A percentile compares a stretch with the other conserved stretches of the same genome.
Evolutionary conservation across 2,329 filamentous ascomycete genomes (phyloP).

Genomic region (Microdochium bolleyi): DNA sequence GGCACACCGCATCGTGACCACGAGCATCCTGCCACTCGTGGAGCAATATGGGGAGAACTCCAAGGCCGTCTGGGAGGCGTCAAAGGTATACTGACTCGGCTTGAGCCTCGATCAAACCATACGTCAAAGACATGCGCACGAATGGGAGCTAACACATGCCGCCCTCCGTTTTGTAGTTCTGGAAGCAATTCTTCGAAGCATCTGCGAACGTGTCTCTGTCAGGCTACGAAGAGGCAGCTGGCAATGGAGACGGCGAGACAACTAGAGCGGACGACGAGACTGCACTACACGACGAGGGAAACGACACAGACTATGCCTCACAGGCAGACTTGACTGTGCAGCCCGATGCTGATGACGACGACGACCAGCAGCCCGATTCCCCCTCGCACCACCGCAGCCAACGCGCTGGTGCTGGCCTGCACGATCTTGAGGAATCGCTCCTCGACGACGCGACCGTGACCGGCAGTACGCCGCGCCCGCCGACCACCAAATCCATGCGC

Average conservation of each 20-base stretch:
- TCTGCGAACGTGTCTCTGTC: slow-evolving; percentile 95
- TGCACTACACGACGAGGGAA: slow-evolving; percentile 49
- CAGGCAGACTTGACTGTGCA: slow-evolving; percentile 34
- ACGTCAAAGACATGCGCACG: slow-evolving; percentile 4
- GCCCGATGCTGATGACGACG: slow-evolving; percentile 19
- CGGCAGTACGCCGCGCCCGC: slow-evolving; percentile 60
- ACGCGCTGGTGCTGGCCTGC: slow-evolving; percentile 11
- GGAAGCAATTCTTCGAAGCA: slow-evolving; percentile 99
- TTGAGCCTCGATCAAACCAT: too few relatives aligned
- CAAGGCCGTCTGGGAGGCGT: slow-evolving; percentile 90
- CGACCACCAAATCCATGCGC: slow-evolving; percentile 38
- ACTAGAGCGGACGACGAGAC: slow-evolving; percentile 41
- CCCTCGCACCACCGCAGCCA: slow-evolving; percentile 20
- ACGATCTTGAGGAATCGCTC: slow-evolving; percentile 52
- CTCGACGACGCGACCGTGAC: slow-evolving; percentile 56
- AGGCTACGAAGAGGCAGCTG: slow-evolving; percentile 78
- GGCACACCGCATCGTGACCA: slow-evolving; percentile 91
- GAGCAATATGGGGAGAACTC: slow-evolving; percentile 95
- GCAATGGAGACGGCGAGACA: slow-evolving; percentile 55
- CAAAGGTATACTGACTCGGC: slow-evolving; percentile 67
- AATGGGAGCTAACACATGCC: slow-evolving; percentile 4
- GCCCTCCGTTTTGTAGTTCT: slow-evolving; percentile 55
- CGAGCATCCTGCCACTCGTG: slow-evolving; percentile 84
- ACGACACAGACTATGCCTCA: slow-evolving; percentile 29
- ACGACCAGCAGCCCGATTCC: slow-evolving; percentile 28